These are phyloP conservation scores for Colletotrichum chlorophyti DNA, from an alignment of 2,329 filamentous ascomycete genomes.

Conservation along the genomic window DNA sequence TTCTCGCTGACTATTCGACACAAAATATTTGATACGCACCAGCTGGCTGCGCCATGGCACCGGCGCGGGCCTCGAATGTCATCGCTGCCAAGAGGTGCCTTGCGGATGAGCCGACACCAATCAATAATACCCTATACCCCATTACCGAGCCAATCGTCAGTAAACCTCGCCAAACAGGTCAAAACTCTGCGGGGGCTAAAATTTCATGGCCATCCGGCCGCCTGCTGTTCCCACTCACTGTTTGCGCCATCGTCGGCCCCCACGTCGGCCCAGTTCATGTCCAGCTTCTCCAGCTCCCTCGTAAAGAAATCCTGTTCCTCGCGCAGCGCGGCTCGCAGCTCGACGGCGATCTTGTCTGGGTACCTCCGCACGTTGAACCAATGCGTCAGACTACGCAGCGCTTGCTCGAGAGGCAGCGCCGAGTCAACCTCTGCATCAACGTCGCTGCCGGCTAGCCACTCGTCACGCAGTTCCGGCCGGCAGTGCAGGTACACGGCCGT, in stretches of 20 bases:
- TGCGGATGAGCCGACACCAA: too few species aligned
- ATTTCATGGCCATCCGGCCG: constrained; percentile 22
- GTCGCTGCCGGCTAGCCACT: constrained; percentile 91
- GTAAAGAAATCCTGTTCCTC: constrained; percentile 84
- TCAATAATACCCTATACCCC: constrained; percentile 24
- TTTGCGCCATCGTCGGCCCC: constrained; percentile 38
- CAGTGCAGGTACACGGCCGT: constrained; percentile 96
- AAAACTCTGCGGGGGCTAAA: not conserved
- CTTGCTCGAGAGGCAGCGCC: constrained; percentile 89
- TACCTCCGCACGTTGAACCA: constrained; percentile 92
- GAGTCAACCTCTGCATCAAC: constrained; percentile 95
- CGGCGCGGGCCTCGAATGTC: too few species aligned
- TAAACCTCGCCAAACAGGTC: constrained; percentile 1
- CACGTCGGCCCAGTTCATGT: constrained; percentile 55
- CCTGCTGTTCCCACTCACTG: constrained; percentile 35
- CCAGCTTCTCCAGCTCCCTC: constrained; percentile 77
- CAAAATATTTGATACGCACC: too few species aligned
- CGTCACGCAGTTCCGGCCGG: constrained; percentile 88
- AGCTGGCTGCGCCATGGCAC: too few species aligned
- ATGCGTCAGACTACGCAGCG: constrained; percentile 85
- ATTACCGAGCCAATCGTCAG: constrained; percentile 24
- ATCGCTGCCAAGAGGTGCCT: too few species aligned
- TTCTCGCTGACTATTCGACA: too few species aligned
- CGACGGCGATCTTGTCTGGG: constrained; percentile 75
- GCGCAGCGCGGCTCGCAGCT: constrained; percentile 63